These are phyloP conservation scores for Vairimorpha ceranae DNA, from an alignment of 371 early-diverging fungal species.

Conservation along the genomic window DNA sequence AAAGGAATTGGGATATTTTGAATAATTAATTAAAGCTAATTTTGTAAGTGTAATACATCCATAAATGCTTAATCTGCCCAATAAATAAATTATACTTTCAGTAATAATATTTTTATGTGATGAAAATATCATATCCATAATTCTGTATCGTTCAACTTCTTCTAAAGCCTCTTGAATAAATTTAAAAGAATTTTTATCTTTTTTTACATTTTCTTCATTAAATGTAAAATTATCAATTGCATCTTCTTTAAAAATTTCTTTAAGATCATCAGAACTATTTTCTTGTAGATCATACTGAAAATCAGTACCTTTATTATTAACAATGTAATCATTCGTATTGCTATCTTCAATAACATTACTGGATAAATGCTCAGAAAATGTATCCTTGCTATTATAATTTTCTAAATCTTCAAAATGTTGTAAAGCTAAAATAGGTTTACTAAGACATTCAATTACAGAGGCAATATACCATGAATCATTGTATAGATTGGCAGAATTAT, in stretches of 20 bases:
- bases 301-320: too few relatives aligned
- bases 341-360: too few relatives aligned
- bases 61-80: conserved; percentile 50
- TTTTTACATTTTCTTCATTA: background rate
- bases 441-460: conserved; percentile 50
- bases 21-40: conserved; percentile 38
- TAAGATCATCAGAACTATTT: background rate
- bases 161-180: background rate
- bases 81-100: conserved; percentile 45
- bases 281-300: background rate
- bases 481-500: conserved; percentile 57
- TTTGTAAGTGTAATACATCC: conserved; percentile 44
- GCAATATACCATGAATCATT: conserved; percentile 61
- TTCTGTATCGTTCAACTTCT: conserved; percentile 61
- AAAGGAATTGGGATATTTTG: conserved; percentile 53
- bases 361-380: too few relatives aligned
- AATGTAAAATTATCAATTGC: background rate
- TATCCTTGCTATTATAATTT: too few relatives aligned
- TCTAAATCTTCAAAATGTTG: conserved; percentile 19
- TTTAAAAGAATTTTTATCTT: background rate
- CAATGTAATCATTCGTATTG: too few relatives aligned
- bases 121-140: conserved; percentile 62
- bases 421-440: conserved; percentile 18
- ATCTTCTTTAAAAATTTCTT: background rate
- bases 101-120: conserved; percentile 60